Evolutionary conservation across 2,329 filamentous ascomycete species (phyloP).

Genomic region (Trichoderma sp.): DNA sequence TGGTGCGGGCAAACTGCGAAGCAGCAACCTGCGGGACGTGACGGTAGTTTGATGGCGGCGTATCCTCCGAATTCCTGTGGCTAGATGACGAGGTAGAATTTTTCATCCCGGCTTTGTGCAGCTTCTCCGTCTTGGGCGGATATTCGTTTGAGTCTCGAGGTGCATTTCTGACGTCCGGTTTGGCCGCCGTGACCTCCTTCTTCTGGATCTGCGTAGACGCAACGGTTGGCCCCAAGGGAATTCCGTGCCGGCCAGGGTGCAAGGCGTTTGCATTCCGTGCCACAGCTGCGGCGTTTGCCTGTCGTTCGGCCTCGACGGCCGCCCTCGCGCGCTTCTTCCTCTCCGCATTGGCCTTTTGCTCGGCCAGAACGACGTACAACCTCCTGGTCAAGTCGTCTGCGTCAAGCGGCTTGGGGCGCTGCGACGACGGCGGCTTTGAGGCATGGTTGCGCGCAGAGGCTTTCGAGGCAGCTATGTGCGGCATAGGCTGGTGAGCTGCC

Average conservation of each 20-base stretch:
- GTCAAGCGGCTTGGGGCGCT: slow-evolving; percentile 42
- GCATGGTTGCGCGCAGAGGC: slow-evolving; percentile 6
- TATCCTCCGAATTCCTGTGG: slow-evolving; percentile 22
- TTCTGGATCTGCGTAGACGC: slow-evolving; percentile 9
- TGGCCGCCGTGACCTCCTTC: neutral
- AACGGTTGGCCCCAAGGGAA: slow-evolving; percentile 1
- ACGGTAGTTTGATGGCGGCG: slow-evolving; percentile 35
- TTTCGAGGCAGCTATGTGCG: slow-evolving; percentile 15
- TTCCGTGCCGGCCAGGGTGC: neutral
- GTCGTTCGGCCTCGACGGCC: slow-evolving; percentile 23
- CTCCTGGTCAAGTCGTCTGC: slow-evolving; percentile 54
- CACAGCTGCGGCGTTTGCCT: slow-evolving; percentile 13
- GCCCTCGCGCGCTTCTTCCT: slow-evolving; percentile 31
- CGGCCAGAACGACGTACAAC: slow-evolving; percentile 47
- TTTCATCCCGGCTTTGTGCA: slow-evolving; percentile 8
- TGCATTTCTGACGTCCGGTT: neutral
- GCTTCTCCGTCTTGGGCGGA: slow-evolving; percentile 11
- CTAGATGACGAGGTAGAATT: slow-evolving; percentile 19
- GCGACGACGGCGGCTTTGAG: slow-evolving; percentile 22
- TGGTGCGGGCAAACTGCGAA: slow-evolving; percentile 52
- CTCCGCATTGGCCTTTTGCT: slow-evolving; percentile 45
- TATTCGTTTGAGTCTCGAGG: neutral
- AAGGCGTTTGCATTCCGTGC: neutral
- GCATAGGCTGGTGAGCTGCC: slow-evolving; percentile 4
- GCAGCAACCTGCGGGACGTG: slow-evolving; percentile 55